Evolutionary conservation across 441 rosid species (phyloP).

Genomic region (Metrosideros polymorpha): DNA sequence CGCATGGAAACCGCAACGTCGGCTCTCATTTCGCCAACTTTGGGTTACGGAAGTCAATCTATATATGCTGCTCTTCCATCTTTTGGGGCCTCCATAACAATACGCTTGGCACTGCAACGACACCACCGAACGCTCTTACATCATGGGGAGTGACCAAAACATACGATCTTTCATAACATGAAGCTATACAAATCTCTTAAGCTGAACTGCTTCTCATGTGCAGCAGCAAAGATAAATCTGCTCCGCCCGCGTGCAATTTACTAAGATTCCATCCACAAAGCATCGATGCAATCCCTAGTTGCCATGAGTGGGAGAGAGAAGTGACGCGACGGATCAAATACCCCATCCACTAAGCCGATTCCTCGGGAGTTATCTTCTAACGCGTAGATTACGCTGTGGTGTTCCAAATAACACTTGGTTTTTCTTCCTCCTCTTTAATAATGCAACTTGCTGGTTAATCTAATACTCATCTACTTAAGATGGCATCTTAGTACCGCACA

Average conservation of each 20-base stretch:
- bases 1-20: neutral
- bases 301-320: too few species aligned
- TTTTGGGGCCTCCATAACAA: neutral
- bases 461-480: neutral
- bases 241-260: neutral
- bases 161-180: rapidly evolving
- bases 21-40: neutral
- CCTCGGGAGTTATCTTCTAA: neutral
- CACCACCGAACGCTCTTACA: neutral
- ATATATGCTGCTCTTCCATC: neutral
- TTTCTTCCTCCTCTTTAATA: neutral
- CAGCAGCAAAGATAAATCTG: neutral
- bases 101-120: neutral
- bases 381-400: neutral
- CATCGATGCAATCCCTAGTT: too few species aligned
- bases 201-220: neutral
- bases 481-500: neutral
- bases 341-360: neutral
- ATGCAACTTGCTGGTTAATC: neutral
- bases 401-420: rapidly evolving
- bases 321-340: neutral
- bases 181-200: neutral
- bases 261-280: neutral
- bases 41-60: neutral
- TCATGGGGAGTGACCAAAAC: neutral